Conservation (phyloP, 2,329 filamentous ascomycete genomes). For the Fusarium sp. region DNA sequence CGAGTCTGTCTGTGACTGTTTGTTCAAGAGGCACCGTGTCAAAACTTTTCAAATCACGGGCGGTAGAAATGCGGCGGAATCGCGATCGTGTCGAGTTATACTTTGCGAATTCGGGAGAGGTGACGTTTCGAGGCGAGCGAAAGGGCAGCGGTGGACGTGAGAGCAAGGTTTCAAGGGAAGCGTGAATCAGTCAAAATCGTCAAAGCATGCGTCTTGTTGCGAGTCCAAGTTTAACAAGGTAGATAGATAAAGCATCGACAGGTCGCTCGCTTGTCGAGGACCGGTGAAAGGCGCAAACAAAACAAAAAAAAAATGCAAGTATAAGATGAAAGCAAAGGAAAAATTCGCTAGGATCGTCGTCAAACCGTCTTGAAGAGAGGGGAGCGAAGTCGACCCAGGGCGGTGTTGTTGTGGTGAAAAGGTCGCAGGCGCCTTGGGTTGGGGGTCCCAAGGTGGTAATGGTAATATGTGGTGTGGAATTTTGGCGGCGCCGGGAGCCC, state of each 20-base stretch:
- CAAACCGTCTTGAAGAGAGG: constrained; percentile 14
- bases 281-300: constrained; percentile 10
- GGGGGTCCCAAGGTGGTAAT: constrained; percentile 42
- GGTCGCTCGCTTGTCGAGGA: constrained; percentile 3
- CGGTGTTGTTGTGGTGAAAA: constrained; percentile 46
- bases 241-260: constrained; percentile 7
- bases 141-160: constrained; percentile 5
- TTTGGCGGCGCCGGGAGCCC: constrained; percentile 39
- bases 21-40: constrained; percentile 17
- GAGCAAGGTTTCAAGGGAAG: constrained; percentile 6
- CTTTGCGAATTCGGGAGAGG: constrained; percentile 9
- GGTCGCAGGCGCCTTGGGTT: constrained; percentile 43
- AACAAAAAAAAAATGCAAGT: constrained; percentile 2
- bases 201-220: constrained; percentile 11
- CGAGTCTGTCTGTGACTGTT: neutral
- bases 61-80: constrained; percentile 11
- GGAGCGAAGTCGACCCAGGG: constrained; percentile 35
- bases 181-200: constrained; percentile 38
- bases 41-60: constrained; percentile 19
- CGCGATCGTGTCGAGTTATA: constrained; percentile 30
- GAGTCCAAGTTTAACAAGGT: neutral
- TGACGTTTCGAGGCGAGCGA: constrained; percentile 12
- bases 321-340: constrained; percentile 5
- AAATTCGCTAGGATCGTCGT: constrained; percentile 28
- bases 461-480: constrained; percentile 38